Evolutionary conservation across 2,329 filamentous ascomycete species (phyloP).

Genomic region (Colletotrichum horii): DNA sequence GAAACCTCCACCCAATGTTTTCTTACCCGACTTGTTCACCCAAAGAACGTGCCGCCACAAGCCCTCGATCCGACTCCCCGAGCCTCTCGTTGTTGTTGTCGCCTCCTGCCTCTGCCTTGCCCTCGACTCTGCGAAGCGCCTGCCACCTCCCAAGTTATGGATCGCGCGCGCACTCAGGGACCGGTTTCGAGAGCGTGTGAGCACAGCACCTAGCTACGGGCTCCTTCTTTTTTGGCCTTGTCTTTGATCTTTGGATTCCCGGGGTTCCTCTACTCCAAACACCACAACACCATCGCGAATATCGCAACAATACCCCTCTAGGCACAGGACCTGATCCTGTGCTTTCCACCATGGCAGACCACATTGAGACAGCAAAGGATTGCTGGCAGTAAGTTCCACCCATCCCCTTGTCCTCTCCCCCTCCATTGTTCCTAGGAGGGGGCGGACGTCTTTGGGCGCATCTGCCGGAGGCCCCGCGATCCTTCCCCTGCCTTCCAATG

Average conservation of each 20-base stretch:
- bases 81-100: not conserved
- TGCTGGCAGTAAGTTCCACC: conserved; percentile 43
- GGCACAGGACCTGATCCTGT: not conserved
- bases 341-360: conserved; percentile 7
- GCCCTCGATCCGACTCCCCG: conserved; percentile 10
- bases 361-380: conserved; percentile 34
- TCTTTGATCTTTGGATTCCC: conserved; percentile 5
- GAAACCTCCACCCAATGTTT: conserved; percentile 21
- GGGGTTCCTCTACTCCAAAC: conserved; percentile 7
- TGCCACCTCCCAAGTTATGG: conserved; percentile 33
- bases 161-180: conserved; percentile 29
- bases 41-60: conserved; percentile 21
- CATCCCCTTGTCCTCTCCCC: not conserved
- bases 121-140: conserved; percentile 2
- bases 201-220: conserved; percentile 30
- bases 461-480: not conserved
- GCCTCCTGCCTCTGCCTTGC: not conserved
- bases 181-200: conserved; percentile 32
- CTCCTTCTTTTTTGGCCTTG: conserved; percentile 11
- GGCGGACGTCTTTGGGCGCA: not conserved
- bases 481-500: not conserved
- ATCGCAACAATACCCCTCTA: conserved; percentile 5
- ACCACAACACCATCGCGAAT: conserved; percentile 13
- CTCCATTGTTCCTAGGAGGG: not conserved
- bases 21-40: conserved; percentile 13